Evolutionary conservation across 805 yeast genomes (phyloP).

Genomic region (Starmerella ratchasimensis): DNA sequence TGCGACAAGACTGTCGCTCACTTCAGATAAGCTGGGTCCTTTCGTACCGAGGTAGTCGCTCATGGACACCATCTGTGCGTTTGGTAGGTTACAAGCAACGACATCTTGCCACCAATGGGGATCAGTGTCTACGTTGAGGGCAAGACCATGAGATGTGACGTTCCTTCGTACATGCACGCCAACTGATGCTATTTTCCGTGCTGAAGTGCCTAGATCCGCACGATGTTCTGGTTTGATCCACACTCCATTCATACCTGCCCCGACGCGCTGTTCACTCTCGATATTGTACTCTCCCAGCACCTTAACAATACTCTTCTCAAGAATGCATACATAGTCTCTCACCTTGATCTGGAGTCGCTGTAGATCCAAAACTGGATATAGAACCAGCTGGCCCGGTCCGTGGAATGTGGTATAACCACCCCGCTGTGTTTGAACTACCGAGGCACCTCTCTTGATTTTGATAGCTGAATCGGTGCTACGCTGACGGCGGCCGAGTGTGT

Average conservation of each 20-base stretch:
- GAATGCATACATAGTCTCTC: constrained; percentile 49
- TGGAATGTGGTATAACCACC: constrained; percentile 97
- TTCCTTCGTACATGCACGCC: constrained; percentile 79
- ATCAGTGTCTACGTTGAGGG: constrained; percentile 66
- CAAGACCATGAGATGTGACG: constrained; percentile 80
- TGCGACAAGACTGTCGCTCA: constrained; percentile 34
- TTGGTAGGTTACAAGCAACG: constrained; percentile 76
- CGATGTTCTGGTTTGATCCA: constrained; percentile 49
- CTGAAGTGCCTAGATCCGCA: constrained; percentile 22
- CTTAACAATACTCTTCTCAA: constrained; percentile 44
- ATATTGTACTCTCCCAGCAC: constrained; percentile 33
- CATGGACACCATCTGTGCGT: constrained; percentile 40
- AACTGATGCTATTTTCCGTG: constrained; percentile 64
- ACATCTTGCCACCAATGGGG: constrained; percentile 54
- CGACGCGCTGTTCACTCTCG: constrained; percentile 37
- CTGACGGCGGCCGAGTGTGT: constrained; percentile 85
- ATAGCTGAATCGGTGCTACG: constrained; percentile 34
- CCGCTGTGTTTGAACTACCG: constrained; percentile 62
- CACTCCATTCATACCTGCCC: constrained; percentile 61
- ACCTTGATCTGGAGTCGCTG: constrained; percentile 46
- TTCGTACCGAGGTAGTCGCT: constrained; percentile 8
- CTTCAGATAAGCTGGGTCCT: constrained; percentile 26
- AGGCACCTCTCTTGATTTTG: constrained; percentile 27
- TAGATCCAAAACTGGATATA: constrained; percentile 67
- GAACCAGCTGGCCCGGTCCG: constrained; percentile 88